Evolutionary conservation across 805 yeast species (phyloP).

Genomic region (Metschnikowia proteae): DNA sequence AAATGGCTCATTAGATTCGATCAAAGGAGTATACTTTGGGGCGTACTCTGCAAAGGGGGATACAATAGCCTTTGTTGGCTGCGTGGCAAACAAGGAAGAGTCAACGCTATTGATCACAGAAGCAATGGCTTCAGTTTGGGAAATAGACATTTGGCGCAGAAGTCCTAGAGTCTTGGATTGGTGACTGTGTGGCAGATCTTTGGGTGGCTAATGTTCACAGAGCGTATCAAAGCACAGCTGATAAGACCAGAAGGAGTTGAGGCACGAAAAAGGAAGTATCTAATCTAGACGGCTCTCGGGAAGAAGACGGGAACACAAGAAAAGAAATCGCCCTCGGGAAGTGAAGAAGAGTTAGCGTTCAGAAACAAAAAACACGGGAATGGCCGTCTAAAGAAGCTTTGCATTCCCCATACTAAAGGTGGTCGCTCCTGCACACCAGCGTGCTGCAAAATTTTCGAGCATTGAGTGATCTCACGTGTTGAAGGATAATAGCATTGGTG

Average conservation of each 20-base stretch:
- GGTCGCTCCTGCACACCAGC: conserved; percentile 9
- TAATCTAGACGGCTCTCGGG: neutral
- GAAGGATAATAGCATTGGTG: conserved; percentile 12
- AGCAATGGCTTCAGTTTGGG: conserved; percentile 19
- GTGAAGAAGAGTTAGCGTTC: neutral
- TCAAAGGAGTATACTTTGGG: conserved; percentile 26
- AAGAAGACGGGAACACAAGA: neutral
- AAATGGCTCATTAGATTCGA: conserved; percentile 54
- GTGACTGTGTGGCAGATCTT: neutral
- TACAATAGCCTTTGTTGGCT: conserved; percentile 43
- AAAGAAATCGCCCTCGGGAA: neutral
- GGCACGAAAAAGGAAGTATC: neutral
- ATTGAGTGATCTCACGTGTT: conserved; percentile 23
- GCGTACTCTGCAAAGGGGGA: conserved; percentile 28
- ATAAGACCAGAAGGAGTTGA: neutral
- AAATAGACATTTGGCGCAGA: conserved; percentile 5
- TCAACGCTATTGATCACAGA: conserved; percentile 23
- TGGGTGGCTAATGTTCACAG: neutral
- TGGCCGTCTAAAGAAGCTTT: neutral
- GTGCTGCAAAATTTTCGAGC: conserved; percentile 16
- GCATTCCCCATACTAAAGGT: conserved; percentile 1
- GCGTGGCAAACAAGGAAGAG: conserved; percentile 42
- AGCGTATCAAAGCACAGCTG: neutral
- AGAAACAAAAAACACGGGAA: neutral
- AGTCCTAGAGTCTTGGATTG: too few relatives aligned